A percentile compares a stretch with the other conserved stretches of the same genome.
Evolutionary conservation across 2,329 filamentous ascomycete species (phyloP).

Genomic region (Helotiales sp.): DNA sequence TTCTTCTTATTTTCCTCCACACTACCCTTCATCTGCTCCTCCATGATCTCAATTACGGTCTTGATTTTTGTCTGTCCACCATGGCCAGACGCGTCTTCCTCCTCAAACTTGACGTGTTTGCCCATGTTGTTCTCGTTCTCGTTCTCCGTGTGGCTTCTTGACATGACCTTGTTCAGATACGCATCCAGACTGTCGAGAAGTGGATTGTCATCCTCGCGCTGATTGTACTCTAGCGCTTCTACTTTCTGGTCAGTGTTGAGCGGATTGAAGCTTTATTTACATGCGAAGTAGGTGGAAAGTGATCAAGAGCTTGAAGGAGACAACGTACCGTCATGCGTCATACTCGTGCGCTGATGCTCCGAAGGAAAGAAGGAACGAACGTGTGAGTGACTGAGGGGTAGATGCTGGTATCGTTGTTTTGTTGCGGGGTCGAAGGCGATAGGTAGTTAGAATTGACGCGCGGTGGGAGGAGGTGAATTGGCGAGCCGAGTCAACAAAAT

Average conservation of each 20-base stretch:
- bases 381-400: no score
- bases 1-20: background rate
- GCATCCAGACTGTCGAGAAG: background rate
- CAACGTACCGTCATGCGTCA: no score
- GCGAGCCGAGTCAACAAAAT: no score
- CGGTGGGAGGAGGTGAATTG: background rate
- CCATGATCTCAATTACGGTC: background rate
- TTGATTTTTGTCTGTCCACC: background rate
- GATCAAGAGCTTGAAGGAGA: no score
- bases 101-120: background rate
- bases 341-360: no score
- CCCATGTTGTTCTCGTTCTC: background rate
- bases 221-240: background rate
- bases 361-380: no score
- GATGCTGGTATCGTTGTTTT: no score
- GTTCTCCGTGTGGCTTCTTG: background rate
- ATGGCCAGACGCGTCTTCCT: background rate
- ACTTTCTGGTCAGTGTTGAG: background rate
- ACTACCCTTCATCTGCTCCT: background rate
- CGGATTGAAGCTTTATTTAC: no score
- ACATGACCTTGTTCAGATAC: background rate
- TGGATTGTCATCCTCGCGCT: background rate
- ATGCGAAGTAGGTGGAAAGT: no score
- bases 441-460: background rate
- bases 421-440: background rate